phyloP scores from a whole-genome alignment of 2,329 filamentous ascomycete genomes.

The Aspergillus melleus region DNA sequence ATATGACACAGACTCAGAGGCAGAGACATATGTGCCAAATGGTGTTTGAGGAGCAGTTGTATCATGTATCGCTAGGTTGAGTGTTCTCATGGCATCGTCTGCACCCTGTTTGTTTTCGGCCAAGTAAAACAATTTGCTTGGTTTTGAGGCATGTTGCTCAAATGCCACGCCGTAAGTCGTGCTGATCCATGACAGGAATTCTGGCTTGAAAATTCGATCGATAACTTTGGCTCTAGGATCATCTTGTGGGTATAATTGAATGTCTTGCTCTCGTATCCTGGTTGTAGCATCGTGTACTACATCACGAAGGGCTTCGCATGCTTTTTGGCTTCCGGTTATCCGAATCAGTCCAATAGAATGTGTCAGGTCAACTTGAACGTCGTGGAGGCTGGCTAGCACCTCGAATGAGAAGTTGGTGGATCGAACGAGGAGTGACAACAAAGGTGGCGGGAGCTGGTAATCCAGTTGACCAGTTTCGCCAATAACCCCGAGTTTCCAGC shows the following conservation, averaged over 20 bases:
- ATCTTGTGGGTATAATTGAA: constrained; percentile 24
- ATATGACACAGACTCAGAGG: constrained; percentile 26
- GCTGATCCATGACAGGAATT: constrained; percentile 36
- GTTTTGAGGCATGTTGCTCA: constrained; percentile 19
- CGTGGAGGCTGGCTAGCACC: constrained; percentile 35
- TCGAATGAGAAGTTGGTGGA: constrained; percentile 39
- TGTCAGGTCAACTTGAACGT: constrained; percentile 39
- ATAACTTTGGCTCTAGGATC: constrained; percentile 14
- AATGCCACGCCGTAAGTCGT: constrained; percentile 33
- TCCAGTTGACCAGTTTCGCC: constrained; percentile 40
- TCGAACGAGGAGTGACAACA: constrained; percentile 32
- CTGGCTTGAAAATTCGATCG: constrained; percentile 20
- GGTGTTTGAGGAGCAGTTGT: constrained; percentile 20
- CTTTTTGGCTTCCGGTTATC: constrained; percentile 33
- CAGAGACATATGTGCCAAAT: constrained; percentile 38
- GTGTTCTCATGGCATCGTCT: constrained; percentile 34
- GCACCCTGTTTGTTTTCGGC: constrained; percentile 31
- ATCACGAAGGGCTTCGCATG: constrained; percentile 36
- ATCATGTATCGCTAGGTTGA: constrained; percentile 33
- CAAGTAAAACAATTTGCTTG: constrained; percentile 34
- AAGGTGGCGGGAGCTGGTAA: constrained; percentile 28
- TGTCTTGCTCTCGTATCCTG: constrained; percentile 30
- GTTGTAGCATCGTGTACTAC: constrained; percentile 32
- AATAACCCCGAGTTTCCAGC: constrained; percentile 37
- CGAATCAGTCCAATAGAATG: constrained; percentile 34